phyloP scores from a whole-genome alignment of 2,329 filamentous ascomycete species.

The Didymella exigua region DNA sequence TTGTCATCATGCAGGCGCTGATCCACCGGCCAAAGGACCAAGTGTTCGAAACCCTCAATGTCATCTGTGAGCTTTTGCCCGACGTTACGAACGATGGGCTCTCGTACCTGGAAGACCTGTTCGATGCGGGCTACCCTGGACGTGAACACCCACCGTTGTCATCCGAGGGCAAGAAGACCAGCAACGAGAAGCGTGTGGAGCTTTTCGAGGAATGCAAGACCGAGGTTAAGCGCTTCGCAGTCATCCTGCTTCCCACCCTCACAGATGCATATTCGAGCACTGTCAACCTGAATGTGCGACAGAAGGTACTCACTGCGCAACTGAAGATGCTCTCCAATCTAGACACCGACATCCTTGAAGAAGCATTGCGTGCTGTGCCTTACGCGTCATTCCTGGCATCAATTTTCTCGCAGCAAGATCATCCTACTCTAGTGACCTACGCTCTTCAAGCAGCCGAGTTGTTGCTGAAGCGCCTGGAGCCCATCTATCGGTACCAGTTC shows the following conservation, averaged over 20 bases:
- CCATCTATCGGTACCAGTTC: conserved; percentile 93
- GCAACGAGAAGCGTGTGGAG: conserved; percentile 81
- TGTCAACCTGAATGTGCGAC: conserved; percentile 90
- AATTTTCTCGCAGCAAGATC: conserved; percentile 94
- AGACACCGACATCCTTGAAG: conserved; percentile 81
- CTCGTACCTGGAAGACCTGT: conserved; percentile 58
- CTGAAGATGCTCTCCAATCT: conserved; percentile 97
- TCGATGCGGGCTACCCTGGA: conserved; percentile 56
- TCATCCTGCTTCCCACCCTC: conserved; percentile 90
- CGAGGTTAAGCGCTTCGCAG: conserved; percentile 87
- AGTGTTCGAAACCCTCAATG: conserved; percentile 94
- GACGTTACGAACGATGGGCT: conserved; percentile 66
- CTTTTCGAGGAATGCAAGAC: conserved; percentile 81
- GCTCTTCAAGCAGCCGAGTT: conserved; percentile 90
- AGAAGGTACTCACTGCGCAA: conserved; percentile 94
- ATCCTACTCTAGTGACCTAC: conserved; percentile 82
- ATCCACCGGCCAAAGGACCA: conserved; percentile 96
- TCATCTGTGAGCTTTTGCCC: conserved; percentile 92
- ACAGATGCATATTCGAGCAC: conserved; percentile 98
- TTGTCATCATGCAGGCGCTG: conserved; percentile 97
- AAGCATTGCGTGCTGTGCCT: conserved; percentile 83
- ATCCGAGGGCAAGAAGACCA: conserved; percentile 58
- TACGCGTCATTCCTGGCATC: conserved; percentile 96
- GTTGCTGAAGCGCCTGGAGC: conserved; percentile 79
- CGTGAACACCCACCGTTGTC: conserved; percentile 53